Evolutionary conservation across 2,329 filamentous ascomycete genomes (phyloP).

Genomic region (Sphaceloma murrayae): DNA sequence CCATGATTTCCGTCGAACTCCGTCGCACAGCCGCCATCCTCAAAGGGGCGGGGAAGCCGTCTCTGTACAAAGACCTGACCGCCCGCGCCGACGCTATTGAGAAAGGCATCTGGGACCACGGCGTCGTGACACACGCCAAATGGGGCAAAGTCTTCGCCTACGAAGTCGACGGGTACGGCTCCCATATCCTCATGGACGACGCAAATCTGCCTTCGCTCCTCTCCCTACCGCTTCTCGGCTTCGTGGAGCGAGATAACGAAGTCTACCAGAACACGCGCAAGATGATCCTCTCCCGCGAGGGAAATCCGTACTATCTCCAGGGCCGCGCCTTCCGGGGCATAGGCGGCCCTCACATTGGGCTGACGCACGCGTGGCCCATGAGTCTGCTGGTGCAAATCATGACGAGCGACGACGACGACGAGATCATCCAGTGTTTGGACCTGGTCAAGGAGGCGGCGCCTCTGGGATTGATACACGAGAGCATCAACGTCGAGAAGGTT

Average conservation of each 20-base stretch:
- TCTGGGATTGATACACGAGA: slow-evolving; percentile 83
- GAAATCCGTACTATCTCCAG: slow-evolving; percentile 81
- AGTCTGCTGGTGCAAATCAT: slow-evolving; percentile 83
- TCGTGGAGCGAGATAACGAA: slow-evolving; percentile 53
- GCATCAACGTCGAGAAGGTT: slow-evolving; percentile 67
- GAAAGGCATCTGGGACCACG: slow-evolving; percentile 74
- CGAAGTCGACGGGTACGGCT: slow-evolving; percentile 81
- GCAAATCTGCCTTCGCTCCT: slow-evolving; percentile 77
- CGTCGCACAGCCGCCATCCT: slow-evolving; percentile 63
- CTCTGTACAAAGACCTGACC: slow-evolving; percentile 41
- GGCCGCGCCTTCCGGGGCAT: slow-evolving; percentile 76
- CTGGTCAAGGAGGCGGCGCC: slow-evolving; percentile 65
- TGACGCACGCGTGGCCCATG: slow-evolving; percentile 96
- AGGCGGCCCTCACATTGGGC: slow-evolving; percentile 72
- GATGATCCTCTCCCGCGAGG: slow-evolving; percentile 63
- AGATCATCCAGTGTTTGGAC: slow-evolving; percentile 65
- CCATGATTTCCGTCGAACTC: slow-evolving; percentile 89
- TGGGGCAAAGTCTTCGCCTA: slow-evolving; percentile 76
- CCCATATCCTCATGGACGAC: slow-evolving; percentile 76
- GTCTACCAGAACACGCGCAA: slow-evolving; percentile 82
- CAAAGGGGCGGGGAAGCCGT: slow-evolving; percentile 47
- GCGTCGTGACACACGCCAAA: slow-evolving; percentile 63
- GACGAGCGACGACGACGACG: slow-evolving; percentile 72
- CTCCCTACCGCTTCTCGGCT: slow-evolving; percentile 69
- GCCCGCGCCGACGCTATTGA: slow-evolving; percentile 56